Percentiles rank a stretch among this genome's conserved stretches.
These are phyloP conservation scores for Flaveria floridana DNA, from an alignment of 140 eudicot genomes.

Conservation along the genomic window DNA sequence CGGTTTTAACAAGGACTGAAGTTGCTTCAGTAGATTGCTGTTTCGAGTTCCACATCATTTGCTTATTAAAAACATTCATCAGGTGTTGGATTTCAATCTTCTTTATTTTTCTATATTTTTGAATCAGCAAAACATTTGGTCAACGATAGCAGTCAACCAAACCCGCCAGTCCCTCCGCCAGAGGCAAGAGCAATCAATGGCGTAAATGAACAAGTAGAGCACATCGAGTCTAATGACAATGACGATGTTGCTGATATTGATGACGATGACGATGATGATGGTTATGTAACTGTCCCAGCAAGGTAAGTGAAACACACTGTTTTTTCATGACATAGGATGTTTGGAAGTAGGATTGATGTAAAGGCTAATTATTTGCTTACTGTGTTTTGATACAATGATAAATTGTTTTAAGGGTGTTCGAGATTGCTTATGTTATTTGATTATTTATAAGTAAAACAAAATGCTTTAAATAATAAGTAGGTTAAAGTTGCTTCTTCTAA, in stretches of 20 bases:
- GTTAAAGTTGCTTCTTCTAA: no score
- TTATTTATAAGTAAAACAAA: no score
- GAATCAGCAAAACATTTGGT: conserved; percentile 52
- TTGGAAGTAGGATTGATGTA: not conserved
- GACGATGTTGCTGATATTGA: conserved; percentile 33
- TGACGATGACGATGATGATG: conserved; percentile 39
- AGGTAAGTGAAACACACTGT: conserved; percentile 15
- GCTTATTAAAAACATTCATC: not conserved
- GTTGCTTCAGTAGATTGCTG: not conserved
- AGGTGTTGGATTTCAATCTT: not conserved
- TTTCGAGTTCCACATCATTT: not conserved
- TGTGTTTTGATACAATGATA: not conserved
- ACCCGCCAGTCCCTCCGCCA: conserved; percentile 48
- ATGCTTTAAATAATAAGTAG: no score
- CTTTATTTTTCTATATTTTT: not conserved
- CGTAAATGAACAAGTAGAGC: conserved; percentile 38
- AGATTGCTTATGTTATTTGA: not conserved
- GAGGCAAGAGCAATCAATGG: conserved; percentile 46
- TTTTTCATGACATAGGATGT: not conserved
- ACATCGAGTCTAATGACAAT: conserved; percentile 42
- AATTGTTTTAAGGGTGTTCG: not conserved
- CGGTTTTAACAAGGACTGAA: not conserved
- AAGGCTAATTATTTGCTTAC: not conserved
- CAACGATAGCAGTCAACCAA: conserved; percentile 44
- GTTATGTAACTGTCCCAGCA: conserved; percentile 37